Percentiles rank a stretch among this genome's conserved stretches.
These are phyloP conservation scores for Ascoidea asiatica DNA, from an alignment of 805 yeast species.

Conservation along the genomic window DNA sequence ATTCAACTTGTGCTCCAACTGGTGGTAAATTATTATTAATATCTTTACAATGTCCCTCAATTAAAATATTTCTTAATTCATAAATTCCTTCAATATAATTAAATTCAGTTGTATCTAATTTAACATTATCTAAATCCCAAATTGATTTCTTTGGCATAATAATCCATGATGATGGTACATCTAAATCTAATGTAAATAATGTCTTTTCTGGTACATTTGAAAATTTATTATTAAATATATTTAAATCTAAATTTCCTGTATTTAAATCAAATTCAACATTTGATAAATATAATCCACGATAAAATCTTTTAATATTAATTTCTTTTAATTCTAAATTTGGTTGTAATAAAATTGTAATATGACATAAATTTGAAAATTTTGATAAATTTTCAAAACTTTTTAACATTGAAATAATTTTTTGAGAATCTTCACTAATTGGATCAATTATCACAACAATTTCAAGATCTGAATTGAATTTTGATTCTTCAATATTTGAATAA, in stretches of 20 bases:
- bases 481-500: not conserved
- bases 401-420: slow-evolving; percentile 37
- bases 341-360: slow-evolving; percentile 38
- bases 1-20: slow-evolving; percentile 35
- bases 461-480: slow-evolving; percentile 17
- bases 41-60: slow-evolving; percentile 62
- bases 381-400: slow-evolving; percentile 28
- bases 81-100: slow-evolving; percentile 29
- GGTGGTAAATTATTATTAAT: slow-evolving; percentile 20
- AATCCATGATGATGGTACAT: slow-evolving; percentile 59
- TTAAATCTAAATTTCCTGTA: slow-evolving; percentile 11
- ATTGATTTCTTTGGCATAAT: slow-evolving; percentile 34
- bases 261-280: slow-evolving; percentile 16
- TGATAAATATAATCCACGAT: slow-evolving; percentile 30
- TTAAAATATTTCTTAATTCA: slow-evolving; percentile 36
- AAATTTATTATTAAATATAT: slow-evolving; percentile 20
- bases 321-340: slow-evolving; percentile 35
- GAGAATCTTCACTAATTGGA: slow-evolving; percentile 62
- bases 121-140: slow-evolving; percentile 53
- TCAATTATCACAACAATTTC: slow-evolving; percentile 53
- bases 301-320: slow-evolving; percentile 44
- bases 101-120: slow-evolving; percentile 23
- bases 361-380: slow-evolving; percentile 23
- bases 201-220: slow-evolving; percentile 35
- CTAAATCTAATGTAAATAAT: slow-evolving; percentile 40